Percentiles rank a stretch among this genome's conserved stretches.
phyloP scores from a whole-genome alignment of 768 basidiomycete genomes.

The Termitomyces sp. region DNA sequence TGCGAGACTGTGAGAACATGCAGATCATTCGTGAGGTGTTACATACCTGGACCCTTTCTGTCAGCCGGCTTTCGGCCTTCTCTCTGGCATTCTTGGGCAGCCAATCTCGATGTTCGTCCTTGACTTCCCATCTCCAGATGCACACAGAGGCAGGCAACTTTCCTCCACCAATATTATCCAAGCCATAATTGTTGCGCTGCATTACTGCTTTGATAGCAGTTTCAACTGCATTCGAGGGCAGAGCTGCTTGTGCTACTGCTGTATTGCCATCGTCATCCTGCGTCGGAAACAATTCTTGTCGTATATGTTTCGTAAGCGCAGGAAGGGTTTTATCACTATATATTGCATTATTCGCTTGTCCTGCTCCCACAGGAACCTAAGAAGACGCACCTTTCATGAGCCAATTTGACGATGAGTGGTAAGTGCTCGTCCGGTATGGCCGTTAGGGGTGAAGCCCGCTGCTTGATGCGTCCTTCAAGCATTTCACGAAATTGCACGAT shows the following conservation, averaged over 20 bases:
- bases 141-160: constrained; percentile 61
- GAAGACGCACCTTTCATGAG: constrained; percentile 71
- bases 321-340: constrained; percentile 67
- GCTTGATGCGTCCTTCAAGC: constrained; percentile 50
- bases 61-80: constrained; percentile 53
- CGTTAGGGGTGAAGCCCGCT: constrained; percentile 44
- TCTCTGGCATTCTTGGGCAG: constrained; percentile 62
- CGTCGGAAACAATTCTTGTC: constrained; percentile 60
- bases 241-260: constrained; percentile 27
- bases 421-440: constrained; percentile 63
- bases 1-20: constrained; percentile 22
- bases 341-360: neutral
- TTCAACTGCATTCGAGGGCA: constrained; percentile 57
- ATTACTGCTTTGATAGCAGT: constrained; percentile 58
- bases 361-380: neutral
- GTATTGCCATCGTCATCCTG: constrained; percentile 48
- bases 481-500: constrained; percentile 74
- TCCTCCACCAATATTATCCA: constrained; percentile 46
- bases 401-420: constrained; percentile 75
- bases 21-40: neutral
- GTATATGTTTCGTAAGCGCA: constrained; percentile 64
- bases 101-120: constrained; percentile 51
- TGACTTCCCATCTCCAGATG: constrained; percentile 87
- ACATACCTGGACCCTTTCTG: constrained; percentile 63
- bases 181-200: constrained; percentile 75